Base-by-base conservation (phyloP, 441 rosid species). In the Populus hybrid region DNA sequence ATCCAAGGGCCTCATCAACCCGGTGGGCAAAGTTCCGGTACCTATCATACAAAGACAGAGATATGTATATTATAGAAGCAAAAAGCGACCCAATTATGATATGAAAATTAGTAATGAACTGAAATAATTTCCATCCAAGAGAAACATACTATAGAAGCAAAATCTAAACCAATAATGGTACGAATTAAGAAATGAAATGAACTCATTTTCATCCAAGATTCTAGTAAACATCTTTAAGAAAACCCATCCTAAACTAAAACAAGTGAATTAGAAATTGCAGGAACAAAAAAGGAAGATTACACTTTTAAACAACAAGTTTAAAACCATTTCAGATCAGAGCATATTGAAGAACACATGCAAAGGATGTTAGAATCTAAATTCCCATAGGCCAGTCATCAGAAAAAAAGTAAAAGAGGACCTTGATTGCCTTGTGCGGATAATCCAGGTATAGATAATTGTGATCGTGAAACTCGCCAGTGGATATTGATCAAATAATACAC, bases 1-100 rank as follows among this genome's bases (percentile, higher is more conserved):
- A 95, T 69, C 99, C 99, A 26, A 95, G 94, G 78, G 99, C 99
- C 86, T 93, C 99, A 82, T 95, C 99, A 70, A 95, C 98, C 30
- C 98, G 86, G 80, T 88, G 78, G 40, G 98, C 99, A 74, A 95
- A 86, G 83, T 95, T 98, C 18, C 89, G 94, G 86, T 95, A 95
- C 93, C 98, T 93, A 82, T 78, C 79, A 79, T 59, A 61, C 57
- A 73, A 81, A 77, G 11, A 74, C 19, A 77, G 38, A 6, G 9
- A 57, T 8, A 19, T 72, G 8, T 21, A 26, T 21, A 36, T 10
- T 24, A 61, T n/a, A 12, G 35, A 12, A 65, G 69, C 34, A 42
- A 73, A 73, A 66, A 16, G 57, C 4, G 57, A 46, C 19, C 57
- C 57, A 46, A 46, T 12, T 46, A 46, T 14, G 57, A 46, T 46